phyloP scores from a whole-genome alignment of 2,329 filamentous ascomycete genomes.

The Rutstroemia sydowiana region DNA sequence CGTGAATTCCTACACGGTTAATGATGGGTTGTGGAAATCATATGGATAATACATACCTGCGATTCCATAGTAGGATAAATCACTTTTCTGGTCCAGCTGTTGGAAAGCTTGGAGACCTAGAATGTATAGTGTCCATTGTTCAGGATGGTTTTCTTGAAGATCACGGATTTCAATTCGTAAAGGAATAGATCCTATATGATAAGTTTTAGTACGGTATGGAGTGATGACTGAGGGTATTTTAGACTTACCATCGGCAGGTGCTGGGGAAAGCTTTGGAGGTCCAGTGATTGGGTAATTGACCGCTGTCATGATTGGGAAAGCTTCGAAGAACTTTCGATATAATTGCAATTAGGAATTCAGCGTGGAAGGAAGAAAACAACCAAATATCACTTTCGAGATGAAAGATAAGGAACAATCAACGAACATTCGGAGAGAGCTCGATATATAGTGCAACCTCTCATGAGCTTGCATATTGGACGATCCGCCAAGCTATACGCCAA shows the following conservation, averaged over 20 bases:
- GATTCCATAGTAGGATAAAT: conserved; percentile 72
- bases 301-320: conserved; percentile 11
- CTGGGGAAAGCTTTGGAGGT: conserved; percentile 12
- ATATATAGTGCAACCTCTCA: not conserved
- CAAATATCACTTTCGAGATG: not conserved
- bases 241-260: conserved; percentile 17
- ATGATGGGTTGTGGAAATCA: conserved; percentile 28
- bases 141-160: conserved; percentile 49
- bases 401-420: not conserved
- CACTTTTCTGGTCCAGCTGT: conserved; percentile 57
- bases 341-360: not conserved
- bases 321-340: not conserved
- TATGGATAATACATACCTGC: conserved; percentile 50
- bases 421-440: too few species aligned
- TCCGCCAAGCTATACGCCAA: not conserved
- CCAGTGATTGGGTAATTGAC: conserved; percentile 19
- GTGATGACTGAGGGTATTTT: not conserved
- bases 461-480: not conserved
- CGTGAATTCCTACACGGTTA: conserved; percentile 57
- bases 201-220: not conserved
- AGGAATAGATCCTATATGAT: conserved; percentile 23
- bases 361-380: not conserved
- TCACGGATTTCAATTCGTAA: conserved; percentile 60
- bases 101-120: conserved; percentile 62
- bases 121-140: conserved; percentile 71